These are phyloP conservation scores for Musa itinerans DNA, from an alignment of 176 grass and related monocot genomes.

Conservation along the genomic window DNA sequence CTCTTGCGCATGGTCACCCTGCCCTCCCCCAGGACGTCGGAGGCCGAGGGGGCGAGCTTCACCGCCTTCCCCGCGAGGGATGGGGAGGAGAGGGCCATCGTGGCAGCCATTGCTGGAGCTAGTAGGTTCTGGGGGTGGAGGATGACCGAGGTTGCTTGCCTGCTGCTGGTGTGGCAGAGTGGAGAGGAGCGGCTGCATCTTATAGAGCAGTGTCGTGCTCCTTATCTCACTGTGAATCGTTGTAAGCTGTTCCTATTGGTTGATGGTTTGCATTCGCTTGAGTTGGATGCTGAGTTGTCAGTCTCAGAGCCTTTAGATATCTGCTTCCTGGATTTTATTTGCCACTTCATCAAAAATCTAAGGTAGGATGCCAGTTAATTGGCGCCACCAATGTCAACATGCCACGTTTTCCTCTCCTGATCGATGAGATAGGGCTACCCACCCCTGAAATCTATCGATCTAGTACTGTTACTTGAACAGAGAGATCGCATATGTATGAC, in stretches of 20 bases:
- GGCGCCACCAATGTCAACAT: too few relatives aligned
- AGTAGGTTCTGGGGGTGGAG: neutral
- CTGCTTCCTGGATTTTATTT: neutral
- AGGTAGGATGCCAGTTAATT: too few relatives aligned
- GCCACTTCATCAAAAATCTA: too few relatives aligned
- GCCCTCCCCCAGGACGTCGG: neutral
- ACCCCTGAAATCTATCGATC: too few relatives aligned
- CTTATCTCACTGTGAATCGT: neutral
- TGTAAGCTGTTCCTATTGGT: neutral
- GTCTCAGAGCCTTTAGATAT: neutral
- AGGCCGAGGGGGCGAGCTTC: slow-evolving; percentile 7
- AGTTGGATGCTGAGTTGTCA: neutral
- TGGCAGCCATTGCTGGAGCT: neutral
- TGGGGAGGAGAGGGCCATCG: slow-evolving; percentile 13
- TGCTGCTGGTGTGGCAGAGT: neutral
- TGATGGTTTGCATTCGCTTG: neutral
- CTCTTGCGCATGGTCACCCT: slow-evolving; percentile 13
- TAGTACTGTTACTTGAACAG: too few relatives aligned
- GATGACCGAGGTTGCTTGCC: neutral
- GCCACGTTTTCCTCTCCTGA: too few relatives aligned
- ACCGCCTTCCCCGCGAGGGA: slow-evolving; percentile 7
- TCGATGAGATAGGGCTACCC: too few relatives aligned
- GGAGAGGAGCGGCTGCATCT: too few relatives aligned
- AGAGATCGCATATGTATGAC: too few relatives aligned
- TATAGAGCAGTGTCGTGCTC: too few relatives aligned